Base-by-base conservation (phyloP, 805 yeast species). In the Ogataea minuta region DNA sequence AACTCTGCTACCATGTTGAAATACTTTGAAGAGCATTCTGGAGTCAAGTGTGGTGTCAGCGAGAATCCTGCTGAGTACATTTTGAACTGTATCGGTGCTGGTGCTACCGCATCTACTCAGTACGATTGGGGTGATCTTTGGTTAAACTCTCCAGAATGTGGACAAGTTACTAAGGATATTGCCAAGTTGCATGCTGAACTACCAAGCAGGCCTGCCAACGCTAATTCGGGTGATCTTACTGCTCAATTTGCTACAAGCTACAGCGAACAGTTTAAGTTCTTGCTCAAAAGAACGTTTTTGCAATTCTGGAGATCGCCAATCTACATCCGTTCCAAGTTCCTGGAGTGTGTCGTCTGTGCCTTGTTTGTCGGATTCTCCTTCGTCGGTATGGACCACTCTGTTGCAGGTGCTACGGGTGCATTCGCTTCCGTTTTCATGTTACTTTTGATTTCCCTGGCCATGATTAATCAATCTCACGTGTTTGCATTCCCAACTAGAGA, bases 41-140 rank as follows among this genome's bases (percentile, higher is more conserved):
- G 90, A 27, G 74, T 79, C 44, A 70, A 72, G 37, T 84, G 93
- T 67, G 70, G 65, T 23, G 60, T 59, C 9, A 62, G 66, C 26
- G 88, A 79, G 40, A 83, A 83, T 49, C 89, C 90, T 17, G 89
- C 89, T 24, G 90, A 82, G 60, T 83, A 81, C 66, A 79, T 82
- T 63, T 64, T 83, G 50, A 80, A 80, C 45, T 77, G 77, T 41
- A 80, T 84, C 59, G 91, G 91, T 45, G 90, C 91, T 23, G 90
- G 87, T 56, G 88, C 91, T 3, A 81, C 87, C 20, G 81, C 87
- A 3, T 54, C 65, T 37, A 75, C 72, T 12, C 53, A 62, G 21
- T 72, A 71, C 34, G 81, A 84, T 59, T 84, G 85, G 81, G 67
- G 68, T 57, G 76, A 79, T 9, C 67, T 74, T 9, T 84, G 93